Percentiles rank a stretch among this genome's conserved stretches.
These are phyloP conservation scores for Phyllosticta citrichinensis DNA, from an alignment of 2,329 filamentous ascomycete genomes.

Conservation along the genomic window DNA sequence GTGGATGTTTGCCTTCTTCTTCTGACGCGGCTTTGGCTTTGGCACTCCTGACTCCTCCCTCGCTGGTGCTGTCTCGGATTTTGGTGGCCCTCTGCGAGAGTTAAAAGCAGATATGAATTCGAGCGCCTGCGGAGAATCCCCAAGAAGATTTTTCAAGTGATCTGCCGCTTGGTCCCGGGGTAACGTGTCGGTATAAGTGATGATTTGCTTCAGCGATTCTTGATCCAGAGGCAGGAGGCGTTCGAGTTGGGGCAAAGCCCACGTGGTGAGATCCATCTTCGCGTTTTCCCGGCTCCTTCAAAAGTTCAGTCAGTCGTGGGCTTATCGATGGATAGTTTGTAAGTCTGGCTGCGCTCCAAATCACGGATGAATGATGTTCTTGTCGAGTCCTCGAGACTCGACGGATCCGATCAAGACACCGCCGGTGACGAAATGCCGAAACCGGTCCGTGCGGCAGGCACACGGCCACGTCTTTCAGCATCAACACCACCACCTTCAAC, in stretches of 20 bases:
- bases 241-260: conserved; percentile 62
- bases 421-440: neutral
- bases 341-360: neutral
- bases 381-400: neutral
- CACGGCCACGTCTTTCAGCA: neutral
- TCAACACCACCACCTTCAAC: neutral
- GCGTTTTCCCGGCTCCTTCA: neutral
- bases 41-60: conserved; percentile 21
- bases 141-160: conserved; percentile 80
- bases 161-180: conserved; percentile 68
- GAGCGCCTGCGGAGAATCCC: conserved; percentile 66
- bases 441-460: neutral
- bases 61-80: neutral
- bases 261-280: conserved; percentile 34
- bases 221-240: conserved; percentile 77
- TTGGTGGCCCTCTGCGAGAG: conserved; percentile 42
- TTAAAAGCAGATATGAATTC: conserved; percentile 71
- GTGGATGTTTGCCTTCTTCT: conserved; percentile 28
- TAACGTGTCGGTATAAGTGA: conserved; percentile 70
- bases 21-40: conserved; percentile 26
- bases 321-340: neutral
- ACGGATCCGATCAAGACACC: neutral
- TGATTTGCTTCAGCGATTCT: conserved; percentile 70
- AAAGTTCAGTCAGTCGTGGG: too few relatives aligned
- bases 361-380: neutral